Conservation (phyloP, 2,329 filamentous ascomycete genomes). For the Monosporascus sp. region DNA sequence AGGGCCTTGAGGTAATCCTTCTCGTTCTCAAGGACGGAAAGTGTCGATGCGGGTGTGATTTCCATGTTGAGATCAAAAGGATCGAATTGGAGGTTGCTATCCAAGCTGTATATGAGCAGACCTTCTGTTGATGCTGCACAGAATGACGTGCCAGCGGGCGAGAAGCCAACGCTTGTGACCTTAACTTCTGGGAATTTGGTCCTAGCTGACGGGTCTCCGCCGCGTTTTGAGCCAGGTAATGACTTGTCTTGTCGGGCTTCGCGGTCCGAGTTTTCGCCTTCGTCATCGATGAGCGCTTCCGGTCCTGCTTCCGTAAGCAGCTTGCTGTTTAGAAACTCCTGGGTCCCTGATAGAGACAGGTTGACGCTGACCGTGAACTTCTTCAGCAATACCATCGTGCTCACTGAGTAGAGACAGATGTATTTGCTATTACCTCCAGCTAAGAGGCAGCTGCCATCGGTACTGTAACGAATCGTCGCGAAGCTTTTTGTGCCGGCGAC, state of each 20-base stretch:
- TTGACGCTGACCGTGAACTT: conserved; percentile 96
- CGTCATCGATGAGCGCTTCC: conserved; percentile 75
- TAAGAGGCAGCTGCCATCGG: conserved; percentile 84
- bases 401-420: conserved; percentile 94
- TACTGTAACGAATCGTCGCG: conserved; percentile 81
- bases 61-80: conserved; percentile 94
- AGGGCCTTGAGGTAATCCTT: conserved; percentile 85
- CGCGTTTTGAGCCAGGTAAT: conserved; percentile 81
- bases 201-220: conserved; percentile 72
- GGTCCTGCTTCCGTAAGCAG: conserved; percentile 88
- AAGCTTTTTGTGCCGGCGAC: conserved; percentile 87
- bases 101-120: conserved; percentile 86
- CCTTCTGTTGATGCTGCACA: conserved; percentile 95
- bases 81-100: conserved; percentile 80
- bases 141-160: conserved; percentile 82
- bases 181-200: conserved; percentile 75
- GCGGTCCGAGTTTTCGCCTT: conserved; percentile 81
- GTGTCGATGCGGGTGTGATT: conserved; percentile 81
- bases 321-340: conserved; percentile 94
- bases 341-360: conserved; percentile 89
- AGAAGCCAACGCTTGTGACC: conserved; percentile 79
- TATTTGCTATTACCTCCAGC: conserved; percentile 97
- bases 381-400: conserved; percentile 83
- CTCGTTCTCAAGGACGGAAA: conserved; percentile 60
- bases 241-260: conserved; percentile 76